A percentile compares a stretch with the other conserved stretches of the same genome.
Evolutionary conservation across 371 early-diverging fungal genomes (phyloP).

Genomic region (Mortierella sp.): DNA sequence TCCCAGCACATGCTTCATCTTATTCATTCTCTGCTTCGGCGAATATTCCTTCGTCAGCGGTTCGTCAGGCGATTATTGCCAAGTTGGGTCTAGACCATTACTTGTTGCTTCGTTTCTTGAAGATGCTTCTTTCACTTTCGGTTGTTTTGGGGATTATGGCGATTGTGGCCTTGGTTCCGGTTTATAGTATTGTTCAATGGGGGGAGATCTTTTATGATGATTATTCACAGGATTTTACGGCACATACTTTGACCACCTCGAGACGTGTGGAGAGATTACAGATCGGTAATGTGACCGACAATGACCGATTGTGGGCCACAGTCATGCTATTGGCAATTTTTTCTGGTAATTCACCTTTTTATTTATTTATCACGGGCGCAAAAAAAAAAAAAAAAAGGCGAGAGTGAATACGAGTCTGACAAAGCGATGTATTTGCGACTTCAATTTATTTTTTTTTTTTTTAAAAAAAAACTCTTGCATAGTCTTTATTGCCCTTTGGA

Average conservation of each 20-base stretch:
- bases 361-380: too few species aligned
- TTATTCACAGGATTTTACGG: neutral
- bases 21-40: neutral
- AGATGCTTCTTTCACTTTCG: slow-evolving; percentile 25
- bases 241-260: neutral
- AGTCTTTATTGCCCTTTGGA: slow-evolving; percentile 22
- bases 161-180: slow-evolving; percentile 13
- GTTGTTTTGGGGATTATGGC: slow-evolving; percentile 8
- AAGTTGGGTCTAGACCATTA: slow-evolving; percentile 37
- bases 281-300: slow-evolving; percentile 25
- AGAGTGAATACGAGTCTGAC: neutral
- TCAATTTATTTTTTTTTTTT: neutral
- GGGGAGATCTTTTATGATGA: slow-evolving; percentile 13
- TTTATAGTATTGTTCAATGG: slow-evolving; percentile 19
- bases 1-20: neutral
- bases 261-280: slow-evolving; percentile 22
- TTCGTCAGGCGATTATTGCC: slow-evolving; percentile 15
- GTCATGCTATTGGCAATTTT: slow-evolving; percentile 9
- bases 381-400: neutral
- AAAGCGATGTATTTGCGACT: neutral
- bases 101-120: slow-evolving; percentile 30
- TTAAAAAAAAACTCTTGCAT: neutral
- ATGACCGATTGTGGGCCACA: slow-evolving; percentile 22
- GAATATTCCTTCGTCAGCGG: neutral
- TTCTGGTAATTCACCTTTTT: slow-evolving; percentile 16